These are phyloP conservation scores for Phytophthora nicotianae DNA, from an alignment of 352 stramenopile species.

Conservation along the genomic window DNA sequence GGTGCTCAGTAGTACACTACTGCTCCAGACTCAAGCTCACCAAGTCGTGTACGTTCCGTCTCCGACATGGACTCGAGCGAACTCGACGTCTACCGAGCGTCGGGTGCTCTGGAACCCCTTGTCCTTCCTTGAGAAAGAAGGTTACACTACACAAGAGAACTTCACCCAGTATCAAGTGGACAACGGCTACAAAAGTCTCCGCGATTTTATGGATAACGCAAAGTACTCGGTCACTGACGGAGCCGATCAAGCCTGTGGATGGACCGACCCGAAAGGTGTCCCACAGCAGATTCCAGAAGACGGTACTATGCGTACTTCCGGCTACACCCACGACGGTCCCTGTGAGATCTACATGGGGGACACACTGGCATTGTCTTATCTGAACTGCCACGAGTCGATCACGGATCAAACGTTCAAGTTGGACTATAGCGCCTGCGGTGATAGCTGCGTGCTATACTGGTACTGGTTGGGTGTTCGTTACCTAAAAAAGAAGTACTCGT, in stretches of 20 bases:
- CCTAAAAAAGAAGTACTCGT: conserved; percentile 37
- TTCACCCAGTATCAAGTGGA: not conserved
- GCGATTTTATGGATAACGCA: not conserved
- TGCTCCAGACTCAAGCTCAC: not conserved
- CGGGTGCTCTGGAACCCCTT: not conserved
- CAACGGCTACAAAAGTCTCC: not conserved
- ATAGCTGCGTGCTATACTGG: conserved; percentile 41
- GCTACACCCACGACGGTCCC: conserved; percentile 54
- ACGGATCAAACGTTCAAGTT: conserved; percentile 31
- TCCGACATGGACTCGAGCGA: not conserved
- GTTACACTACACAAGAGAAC: not conserved
- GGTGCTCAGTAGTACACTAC: not conserved
- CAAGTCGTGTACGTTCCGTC: not conserved
- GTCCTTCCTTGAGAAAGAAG: not conserved
- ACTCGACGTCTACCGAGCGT: not conserved
- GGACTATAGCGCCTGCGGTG: conserved; percentile 35
- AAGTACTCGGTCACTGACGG: not conserved
- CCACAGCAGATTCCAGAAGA: conserved; percentile 40
- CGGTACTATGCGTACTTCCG: conserved; percentile 39
- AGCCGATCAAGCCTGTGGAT: not conserved
- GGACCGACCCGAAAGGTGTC: not conserved
- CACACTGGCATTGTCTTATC: conserved; percentile 28
- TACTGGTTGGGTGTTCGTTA: conserved; percentile 47
- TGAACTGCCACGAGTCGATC: conserved; percentile 40
- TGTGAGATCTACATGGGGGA: conserved; percentile 49